These are phyloP conservation scores for Cyberlindnera euphorbiae DNA, from an alignment of 805 yeast species.

Conservation along the genomic window DNA sequence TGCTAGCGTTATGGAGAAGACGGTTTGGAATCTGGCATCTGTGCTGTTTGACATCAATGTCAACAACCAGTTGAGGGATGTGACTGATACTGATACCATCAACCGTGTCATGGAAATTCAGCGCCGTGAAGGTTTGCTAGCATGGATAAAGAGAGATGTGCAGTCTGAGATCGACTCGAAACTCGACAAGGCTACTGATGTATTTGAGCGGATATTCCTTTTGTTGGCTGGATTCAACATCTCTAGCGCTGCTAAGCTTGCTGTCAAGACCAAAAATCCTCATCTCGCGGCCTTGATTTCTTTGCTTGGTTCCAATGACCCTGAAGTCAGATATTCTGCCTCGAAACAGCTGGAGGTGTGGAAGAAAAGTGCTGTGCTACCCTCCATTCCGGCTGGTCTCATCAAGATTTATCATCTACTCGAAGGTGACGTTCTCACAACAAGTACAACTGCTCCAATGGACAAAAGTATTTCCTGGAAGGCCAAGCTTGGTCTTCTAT, in stretches of 20 bases:
- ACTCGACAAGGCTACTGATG: slow-evolving; percentile 32
- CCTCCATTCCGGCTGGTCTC: slow-evolving; percentile 48
- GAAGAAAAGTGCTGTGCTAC: slow-evolving; percentile 40
- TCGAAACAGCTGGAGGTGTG: slow-evolving; percentile 60
- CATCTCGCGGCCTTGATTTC: slow-evolving; percentile 72
- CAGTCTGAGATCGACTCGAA: slow-evolving; percentile 32
- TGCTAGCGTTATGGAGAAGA: slow-evolving; percentile 24
- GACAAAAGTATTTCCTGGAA: slow-evolving; percentile 59
- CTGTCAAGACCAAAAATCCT: slow-evolving; percentile 55
- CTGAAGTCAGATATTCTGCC: slow-evolving; percentile 51
- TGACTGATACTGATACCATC: slow-evolving; percentile 21
- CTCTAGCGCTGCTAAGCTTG: slow-evolving; percentile 54
- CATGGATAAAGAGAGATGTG: slow-evolving; percentile 53
- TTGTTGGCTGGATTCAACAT: slow-evolving; percentile 51
- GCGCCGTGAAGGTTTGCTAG: slow-evolving; percentile 43
- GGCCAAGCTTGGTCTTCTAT: slow-evolving; percentile 48
- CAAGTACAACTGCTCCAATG: slow-evolving; percentile 29
- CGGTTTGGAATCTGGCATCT: slow-evolving; percentile 54
- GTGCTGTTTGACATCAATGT: slow-evolving; percentile 49
- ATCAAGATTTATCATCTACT: slow-evolving; percentile 61
- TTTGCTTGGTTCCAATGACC: slow-evolving; percentile 66
- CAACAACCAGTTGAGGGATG: slow-evolving; percentile 17
- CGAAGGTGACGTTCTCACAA: slow-evolving; percentile 42
- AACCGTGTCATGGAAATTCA: slow-evolving; percentile 27
- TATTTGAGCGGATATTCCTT: slow-evolving; percentile 48